phyloP scores from a whole-genome alignment of 2,329 filamentous ascomycete species.

The Didymella glomerata region DNA sequence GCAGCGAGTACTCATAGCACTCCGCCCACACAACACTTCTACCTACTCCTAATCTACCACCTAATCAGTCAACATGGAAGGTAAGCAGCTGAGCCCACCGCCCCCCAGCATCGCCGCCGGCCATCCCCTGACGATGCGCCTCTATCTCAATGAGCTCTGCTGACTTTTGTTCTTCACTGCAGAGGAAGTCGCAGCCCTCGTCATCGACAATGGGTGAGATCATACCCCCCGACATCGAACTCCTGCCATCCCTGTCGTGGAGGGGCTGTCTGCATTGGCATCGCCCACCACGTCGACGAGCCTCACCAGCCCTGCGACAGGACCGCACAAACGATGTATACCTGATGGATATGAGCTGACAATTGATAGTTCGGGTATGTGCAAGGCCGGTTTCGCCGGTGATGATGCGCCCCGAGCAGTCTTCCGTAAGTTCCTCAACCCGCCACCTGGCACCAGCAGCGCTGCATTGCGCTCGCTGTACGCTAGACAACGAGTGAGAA shows the following conservation, averaged over 20 bases:
- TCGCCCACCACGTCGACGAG: constrained; percentile 34
- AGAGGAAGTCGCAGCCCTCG: constrained; percentile 99
- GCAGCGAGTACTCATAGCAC: constrained; percentile 43
- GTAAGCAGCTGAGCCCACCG: constrained; percentile 63
- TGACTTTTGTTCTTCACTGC: constrained; percentile 52
- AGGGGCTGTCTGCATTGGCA: constrained; percentile 46
- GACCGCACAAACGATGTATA: constrained; percentile 32
- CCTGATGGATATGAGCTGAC: constrained; percentile 49
- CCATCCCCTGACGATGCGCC: constrained; percentile 31
- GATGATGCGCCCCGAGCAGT: constrained; percentile 99
- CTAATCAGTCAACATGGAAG: constrained; percentile 68
- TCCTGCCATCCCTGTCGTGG: constrained; percentile 49
- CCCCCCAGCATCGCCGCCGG: constrained; percentile 24
- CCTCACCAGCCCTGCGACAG: constrained; percentile 35
- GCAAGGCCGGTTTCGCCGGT: constrained; percentile 99
- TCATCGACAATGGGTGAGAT: constrained; percentile 99
- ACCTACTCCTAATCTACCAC: constrained; percentile 48
- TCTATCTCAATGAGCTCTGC: constrained; percentile 47
- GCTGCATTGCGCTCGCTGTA: constrained; percentile 13
- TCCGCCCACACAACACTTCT: constrained; percentile 42
- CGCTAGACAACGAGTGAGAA: constrained; percentile 22
- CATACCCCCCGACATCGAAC: constrained; percentile 49
- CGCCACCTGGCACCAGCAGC: constrained; percentile 24
- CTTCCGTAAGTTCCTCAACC: constrained; percentile 83
- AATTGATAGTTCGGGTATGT: constrained; percentile 93